Conservation (phyloP, 352 stramenopile species). For the Globisporangium echinulatum region DNA sequence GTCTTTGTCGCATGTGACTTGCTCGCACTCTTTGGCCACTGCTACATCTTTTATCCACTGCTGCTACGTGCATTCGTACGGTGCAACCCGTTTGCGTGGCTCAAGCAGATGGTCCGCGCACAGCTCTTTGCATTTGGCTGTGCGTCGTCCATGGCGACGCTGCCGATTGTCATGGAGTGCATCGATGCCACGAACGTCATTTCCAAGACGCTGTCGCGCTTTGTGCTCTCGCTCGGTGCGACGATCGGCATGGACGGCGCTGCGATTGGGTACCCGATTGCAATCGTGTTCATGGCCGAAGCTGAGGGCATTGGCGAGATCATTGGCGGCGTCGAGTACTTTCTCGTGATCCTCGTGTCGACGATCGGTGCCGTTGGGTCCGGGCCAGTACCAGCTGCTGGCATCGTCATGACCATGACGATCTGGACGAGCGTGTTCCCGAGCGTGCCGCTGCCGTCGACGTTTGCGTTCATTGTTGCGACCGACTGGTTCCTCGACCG, state of each 20-base stretch:
- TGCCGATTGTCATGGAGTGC: slow-evolving; percentile 65
- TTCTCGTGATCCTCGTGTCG: slow-evolving; percentile 21
- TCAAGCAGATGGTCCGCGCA: too few species aligned
- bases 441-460: too few species aligned
- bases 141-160: slow-evolving; percentile 67
- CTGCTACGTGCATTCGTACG: too few species aligned
- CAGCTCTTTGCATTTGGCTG: slow-evolving; percentile 38
- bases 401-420: slow-evolving; percentile 9
- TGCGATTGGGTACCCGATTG: slow-evolving; percentile 22
- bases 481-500: too few species aligned
- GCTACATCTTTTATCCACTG: too few species aligned
- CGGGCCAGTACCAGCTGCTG: slow-evolving; percentile 16
- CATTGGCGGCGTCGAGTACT: slow-evolving; percentile 4
- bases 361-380: slow-evolving; percentile 18
- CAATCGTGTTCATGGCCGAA: slow-evolving; percentile 33
- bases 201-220: slow-evolving; percentile 36
- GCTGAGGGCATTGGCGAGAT: slow-evolving; percentile 12
- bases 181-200: slow-evolving; percentile 59
- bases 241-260: slow-evolving; percentile 37
- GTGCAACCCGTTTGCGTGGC: too few species aligned
- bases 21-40: too few species aligned
- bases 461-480: too few species aligned
- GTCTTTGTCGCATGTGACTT: too few species aligned
- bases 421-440: too few species aligned
- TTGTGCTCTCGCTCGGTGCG: slow-evolving; percentile 17